These are phyloP conservation scores for Ilex asprella DNA, from an alignment of 257 asterid species.

Conservation along the genomic window DNA sequence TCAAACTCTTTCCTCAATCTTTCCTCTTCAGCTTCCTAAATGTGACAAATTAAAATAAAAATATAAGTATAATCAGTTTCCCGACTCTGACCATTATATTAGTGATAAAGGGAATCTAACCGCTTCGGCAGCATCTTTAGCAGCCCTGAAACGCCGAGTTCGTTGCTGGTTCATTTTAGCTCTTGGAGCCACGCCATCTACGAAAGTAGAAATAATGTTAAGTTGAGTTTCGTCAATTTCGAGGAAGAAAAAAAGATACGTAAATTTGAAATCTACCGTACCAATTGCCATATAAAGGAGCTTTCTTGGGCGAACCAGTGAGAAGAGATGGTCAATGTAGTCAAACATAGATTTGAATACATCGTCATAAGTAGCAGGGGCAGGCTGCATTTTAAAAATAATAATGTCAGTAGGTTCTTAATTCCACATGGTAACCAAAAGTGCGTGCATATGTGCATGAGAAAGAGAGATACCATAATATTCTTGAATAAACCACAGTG, in stretches of 20 bases:
- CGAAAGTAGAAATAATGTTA: slow-evolving; percentile 13
- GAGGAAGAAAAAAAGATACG: not conserved
- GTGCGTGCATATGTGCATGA: no score
- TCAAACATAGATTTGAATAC: slow-evolving; percentile 82
- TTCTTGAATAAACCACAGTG: no score
- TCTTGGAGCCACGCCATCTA: slow-evolving; percentile 99
- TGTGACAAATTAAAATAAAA: slow-evolving; percentile 13
- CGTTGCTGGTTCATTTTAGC: slow-evolving; percentile 99
- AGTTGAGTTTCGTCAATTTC: slow-evolving; percentile 8
- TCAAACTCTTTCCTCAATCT: slow-evolving; percentile 68
- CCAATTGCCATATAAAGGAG: slow-evolving; percentile 96
- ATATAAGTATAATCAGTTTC: not conserved
- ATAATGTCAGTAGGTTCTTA: not conserved
- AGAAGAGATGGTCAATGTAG: slow-evolving; percentile 81
- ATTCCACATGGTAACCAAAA: not conserved
- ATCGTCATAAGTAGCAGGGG: slow-evolving; percentile 77
- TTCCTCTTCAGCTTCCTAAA: slow-evolving; percentile 88
- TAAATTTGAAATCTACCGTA: slow-evolving; percentile 12
- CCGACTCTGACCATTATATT: slow-evolving; percentile 6
- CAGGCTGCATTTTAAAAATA: slow-evolving; percentile 49
- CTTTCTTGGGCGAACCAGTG: slow-evolving; percentile 91
- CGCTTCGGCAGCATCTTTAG: slow-evolving; percentile 95
- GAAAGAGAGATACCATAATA: no score
- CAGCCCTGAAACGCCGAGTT: slow-evolving; percentile 95
- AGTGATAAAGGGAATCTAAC: slow-evolving; percentile 37